Base-by-base conservation (phyloP, 2,329 filamentous ascomycete genomes). In the Trichoderma asperellum region DNA sequence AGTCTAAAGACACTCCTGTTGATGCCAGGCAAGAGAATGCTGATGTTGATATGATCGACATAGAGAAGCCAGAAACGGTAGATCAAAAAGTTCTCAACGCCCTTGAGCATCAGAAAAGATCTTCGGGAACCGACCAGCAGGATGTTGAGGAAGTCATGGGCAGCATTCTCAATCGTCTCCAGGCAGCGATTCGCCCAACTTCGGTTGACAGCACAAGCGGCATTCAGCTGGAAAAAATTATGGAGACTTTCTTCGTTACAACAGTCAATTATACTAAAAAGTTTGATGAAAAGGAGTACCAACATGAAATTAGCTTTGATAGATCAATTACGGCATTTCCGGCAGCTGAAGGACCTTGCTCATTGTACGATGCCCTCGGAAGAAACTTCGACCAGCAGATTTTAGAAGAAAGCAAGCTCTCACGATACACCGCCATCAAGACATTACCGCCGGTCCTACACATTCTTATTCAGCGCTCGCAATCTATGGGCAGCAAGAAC, bases 111-210 rank as follows among this genome's bases (percentile, higher is more conserved):
- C 82, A 81, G 76, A 82, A 82, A 67, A 72, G 82, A 75, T 81
- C 80, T 37, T 83, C 83, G 11, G 85, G 85, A 2, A 87, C 85
- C 0, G 84, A 93, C 40, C 96, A 99, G 76, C 94, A 99, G 80
- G 96, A 99, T 80, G 95, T 97, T 5, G 94, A 94, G 14, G 96
- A 99, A 79, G 95, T 97, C 57, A 94, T 97, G 82, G 93, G 93
- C 70, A 96, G 95, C 75, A 92, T 97, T 32, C 88, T 97, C 70
- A 94, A 95, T 76, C 91, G 96, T 62, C 84, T 97, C n/a, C 92
- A 96, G 75, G 94, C 92, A 64, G 94, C 95, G 2, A 94, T 98
- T 76, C 89, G 87, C 69, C 87, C 93, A 6, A 86, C 86, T n/a
- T 87, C 86, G 4, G 88, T 92, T 70, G 78, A 82, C 69, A 81